phyloP scores from a whole-genome alignment of 106 monocot species.

The Chionographis japonica region DNA sequence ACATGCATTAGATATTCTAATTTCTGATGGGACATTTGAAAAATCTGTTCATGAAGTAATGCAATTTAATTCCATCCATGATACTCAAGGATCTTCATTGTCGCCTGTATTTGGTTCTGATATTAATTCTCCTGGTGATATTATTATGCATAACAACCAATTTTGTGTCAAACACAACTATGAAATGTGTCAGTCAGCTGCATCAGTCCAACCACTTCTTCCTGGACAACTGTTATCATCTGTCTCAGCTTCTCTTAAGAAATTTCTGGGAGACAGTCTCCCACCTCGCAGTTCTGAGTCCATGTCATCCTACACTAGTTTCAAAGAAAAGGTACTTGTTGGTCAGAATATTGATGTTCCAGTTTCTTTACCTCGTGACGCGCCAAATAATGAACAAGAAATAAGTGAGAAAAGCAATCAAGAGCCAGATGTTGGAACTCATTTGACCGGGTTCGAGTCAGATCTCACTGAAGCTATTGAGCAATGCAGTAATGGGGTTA shows the following conservation, averaged over 20 bases:
- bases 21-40: conserved; percentile 26
- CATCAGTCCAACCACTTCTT: conserved; percentile 6
- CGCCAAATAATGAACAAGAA: conserved; percentile 16
- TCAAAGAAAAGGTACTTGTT: conserved; percentile 13
- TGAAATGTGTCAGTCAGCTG: conserved; percentile 6
- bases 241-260: conserved; percentile 27
- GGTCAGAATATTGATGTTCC: background rate
- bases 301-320: conserved; percentile 18
- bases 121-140: conserved; percentile 15
- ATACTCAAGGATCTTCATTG: conserved; percentile 3
- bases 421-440: conserved; percentile 14
- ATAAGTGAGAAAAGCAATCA: conserved; percentile 8
- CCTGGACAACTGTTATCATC: conserved; percentile 34
- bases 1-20: conserved; percentile 27
- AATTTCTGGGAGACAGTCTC: conserved; percentile 14
- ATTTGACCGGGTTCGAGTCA: conserved; percentile 3
- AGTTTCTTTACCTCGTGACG: conserved; percentile 23
- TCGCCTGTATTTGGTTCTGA: conserved; percentile 11
- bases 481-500: conserved; percentile 16
- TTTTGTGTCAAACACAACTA: background rate
- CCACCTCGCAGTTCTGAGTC: conserved; percentile 20
- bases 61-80: conserved; percentile 4
- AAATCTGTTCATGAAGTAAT: conserved; percentile 8
- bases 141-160: conserved; percentile 1
- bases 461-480: conserved; percentile 30